Percentiles rank a stretch among this genome's conserved stretches.
Evolutionary conservation across 202 grass and related monocot species (phyloP).

Genomic region (Cymbopogon flexuosus): DNA sequence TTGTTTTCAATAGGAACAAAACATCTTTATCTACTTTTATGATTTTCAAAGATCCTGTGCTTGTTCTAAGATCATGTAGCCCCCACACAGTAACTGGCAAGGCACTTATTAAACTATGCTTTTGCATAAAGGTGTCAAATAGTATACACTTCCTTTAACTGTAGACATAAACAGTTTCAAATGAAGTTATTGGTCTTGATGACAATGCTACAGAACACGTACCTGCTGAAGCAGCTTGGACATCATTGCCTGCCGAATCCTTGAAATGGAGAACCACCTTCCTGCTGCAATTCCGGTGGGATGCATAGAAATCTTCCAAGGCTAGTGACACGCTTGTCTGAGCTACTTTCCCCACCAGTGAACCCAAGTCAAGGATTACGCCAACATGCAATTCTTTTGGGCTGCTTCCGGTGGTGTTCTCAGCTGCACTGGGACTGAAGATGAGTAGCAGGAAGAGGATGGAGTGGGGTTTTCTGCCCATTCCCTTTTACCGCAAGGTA

Average conservation of each 20-base stretch:
- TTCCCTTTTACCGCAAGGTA: neutral
- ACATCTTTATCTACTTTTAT: neutral
- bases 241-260: neutral
- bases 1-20: neutral
- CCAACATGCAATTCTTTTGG: neutral
- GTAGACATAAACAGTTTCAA: neutral
- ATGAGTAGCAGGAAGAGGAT: neutral
- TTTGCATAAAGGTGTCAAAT: neutral
- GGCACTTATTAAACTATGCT: neutral
- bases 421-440: neutral
- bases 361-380: constrained; percentile 9
- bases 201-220: neutral
- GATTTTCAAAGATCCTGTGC: neutral
- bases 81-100: neutral
- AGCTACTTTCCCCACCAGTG: neutral
- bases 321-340: constrained; percentile 1
- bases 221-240: constrained; percentile 7
- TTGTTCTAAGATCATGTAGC: neutral
- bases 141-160: neutral
- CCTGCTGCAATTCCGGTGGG: neutral
- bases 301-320: neutral
- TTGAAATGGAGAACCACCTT: neutral
- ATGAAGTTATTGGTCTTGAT: neutral
- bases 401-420: neutral
- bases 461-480: neutral